Evolutionary conservation across 2,329 filamentous ascomycete genomes (phyloP).

Genomic region (Xylaria sp.): DNA sequence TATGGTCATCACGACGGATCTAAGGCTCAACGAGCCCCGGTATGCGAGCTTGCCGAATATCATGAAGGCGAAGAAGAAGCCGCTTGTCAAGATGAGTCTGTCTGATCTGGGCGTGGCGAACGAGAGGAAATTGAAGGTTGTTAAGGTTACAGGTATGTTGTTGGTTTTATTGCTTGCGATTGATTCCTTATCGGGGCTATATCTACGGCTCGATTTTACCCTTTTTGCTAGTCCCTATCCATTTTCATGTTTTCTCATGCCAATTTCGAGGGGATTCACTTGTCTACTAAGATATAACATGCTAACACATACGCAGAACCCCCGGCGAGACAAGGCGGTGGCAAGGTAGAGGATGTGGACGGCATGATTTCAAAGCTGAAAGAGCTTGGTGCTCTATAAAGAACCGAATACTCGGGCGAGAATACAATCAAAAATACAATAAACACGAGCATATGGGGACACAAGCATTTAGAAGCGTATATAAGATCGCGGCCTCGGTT

Average conservation of each 20-base stretch:
- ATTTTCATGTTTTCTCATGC: background rate
- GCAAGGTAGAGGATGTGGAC: conserved; percentile 97
- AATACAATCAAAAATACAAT: background rate
- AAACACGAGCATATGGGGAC: background rate
- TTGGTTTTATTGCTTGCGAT: conserved; percentile 8
- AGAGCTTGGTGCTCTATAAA: conserved; percentile 91
- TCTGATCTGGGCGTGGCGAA: conserved; percentile 83
- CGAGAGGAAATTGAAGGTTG: conserved; percentile 81
- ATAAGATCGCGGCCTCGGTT: conserved; percentile 1
- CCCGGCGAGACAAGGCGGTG: conserved; percentile 85
- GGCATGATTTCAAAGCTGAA: conserved; percentile 94
- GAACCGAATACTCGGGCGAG: background rate
- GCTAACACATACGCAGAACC: conserved; percentile 71
- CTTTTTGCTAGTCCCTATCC: background rate
- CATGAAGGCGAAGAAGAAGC: conserved; percentile 99
- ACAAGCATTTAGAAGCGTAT: conserved; percentile 12
- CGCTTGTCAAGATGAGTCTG: conserved; percentile 89
- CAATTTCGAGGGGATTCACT: background rate
- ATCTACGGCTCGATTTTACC: background rate
- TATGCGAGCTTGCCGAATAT: conserved; percentile 98
- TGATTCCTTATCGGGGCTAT: background rate
- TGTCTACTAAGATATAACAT: background rate
- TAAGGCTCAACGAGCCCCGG: conserved; percentile 92
- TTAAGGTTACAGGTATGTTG: conserved; percentile 84
- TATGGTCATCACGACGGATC: conserved; percentile 93